Base-by-base conservation (phyloP, 2,329 filamentous ascomycete species). In the Mariannaea sp. region DNA sequence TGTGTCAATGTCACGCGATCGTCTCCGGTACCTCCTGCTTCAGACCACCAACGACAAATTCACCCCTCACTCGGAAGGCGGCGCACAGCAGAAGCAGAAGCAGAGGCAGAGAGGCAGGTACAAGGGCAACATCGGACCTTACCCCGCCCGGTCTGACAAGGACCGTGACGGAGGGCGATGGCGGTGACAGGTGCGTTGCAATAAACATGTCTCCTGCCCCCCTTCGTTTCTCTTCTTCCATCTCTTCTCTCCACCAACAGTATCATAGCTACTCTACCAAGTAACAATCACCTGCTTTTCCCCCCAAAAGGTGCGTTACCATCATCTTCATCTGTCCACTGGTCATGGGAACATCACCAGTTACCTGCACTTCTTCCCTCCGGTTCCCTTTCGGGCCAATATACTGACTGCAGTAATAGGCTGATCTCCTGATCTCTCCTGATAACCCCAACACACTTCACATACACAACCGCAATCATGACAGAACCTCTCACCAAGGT, bases 401-500 rank as follows among this genome's bases (percentile, higher is more conserved):
- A 30, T 45, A 47, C 26, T 55, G 17, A 43, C 17, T 9, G 12
- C 36, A 19, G 32, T n/a, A 32, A n/a, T 35, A 22, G n/a, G 64
- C 61, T 59, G 56, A 36, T 52, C 46, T 35, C 39, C 47, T 44
- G 61, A 64, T 65, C 64, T 59, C 32, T 47, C 46, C 51, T 57
- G 38, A 54, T 30, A 53, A 50, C 22, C 22, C 22, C 22, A 24
- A 8, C 22, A 24, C 22, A 24, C 8, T n/a, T 42, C 47, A 52
- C 55, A 64, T 32, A 58, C 56, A 55, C 36, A 56, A 44, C 45
- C 43, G 49, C 53, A 60, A 70, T 49, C 66, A 75, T 74, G 72
- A 66, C 71, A 58, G 72, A 75, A 73, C 83, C 87, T 68, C 84
- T 96, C 71, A 82, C 83, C 76, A 96, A 95, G 80, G 86, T 96